Evolutionary conservation across 2,329 filamentous ascomycete genomes (phyloP), one percentile per base, ranked within the genome.

Genomic region (Aspergillus hiratsukae): DNA sequence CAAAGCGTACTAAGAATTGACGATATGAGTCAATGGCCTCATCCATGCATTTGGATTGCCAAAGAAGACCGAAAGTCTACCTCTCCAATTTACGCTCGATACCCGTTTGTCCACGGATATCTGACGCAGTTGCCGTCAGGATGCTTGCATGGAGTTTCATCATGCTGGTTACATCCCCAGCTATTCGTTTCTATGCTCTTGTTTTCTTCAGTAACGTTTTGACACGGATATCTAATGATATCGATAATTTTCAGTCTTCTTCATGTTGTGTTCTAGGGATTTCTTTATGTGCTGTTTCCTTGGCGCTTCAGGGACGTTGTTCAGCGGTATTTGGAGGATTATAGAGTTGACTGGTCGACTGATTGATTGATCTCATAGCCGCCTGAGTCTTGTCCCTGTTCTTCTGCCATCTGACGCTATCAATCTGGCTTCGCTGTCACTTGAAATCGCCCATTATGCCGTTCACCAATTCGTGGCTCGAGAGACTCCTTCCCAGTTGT

Each of bases 241-340:
- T 64, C 64, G 64, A 61, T 72, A 71, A 72, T 70, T 66, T 46
- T 46, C 43, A 65, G 62, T 61, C 61, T 64, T 69, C 59, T 69
- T 66, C 62, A 55, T 66, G 61, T 62, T 62, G 66, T 63, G 65
- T 66, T 66, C 59, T 69, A 63, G 66, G 69, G 66, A 62, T 64
- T 56, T 62, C 61, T 66, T 61, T 65, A 58, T 62, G 66, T 67
- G 55, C 61, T 67, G 64, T 67, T 64, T 63, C 54, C 65, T 71
- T 67, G 71, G 71, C 70, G 71, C 69, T 70, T 65, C 54, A 64
- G 69, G 67, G 64, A 64, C 66, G 66, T 68, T 67, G 62, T 68
- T 69, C 61, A 68, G 64, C 64, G 61, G 60, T 65, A 65, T 66
- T 23, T 65, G 60, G 61, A 65, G 65, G 54, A 54, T 63, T 59